Percentiles rank a stretch among this genome's conserved stretches.
phyloP scores from a whole-genome alignment of 257 asterid species.

The Dorcoceras hygrometricum region DNA sequence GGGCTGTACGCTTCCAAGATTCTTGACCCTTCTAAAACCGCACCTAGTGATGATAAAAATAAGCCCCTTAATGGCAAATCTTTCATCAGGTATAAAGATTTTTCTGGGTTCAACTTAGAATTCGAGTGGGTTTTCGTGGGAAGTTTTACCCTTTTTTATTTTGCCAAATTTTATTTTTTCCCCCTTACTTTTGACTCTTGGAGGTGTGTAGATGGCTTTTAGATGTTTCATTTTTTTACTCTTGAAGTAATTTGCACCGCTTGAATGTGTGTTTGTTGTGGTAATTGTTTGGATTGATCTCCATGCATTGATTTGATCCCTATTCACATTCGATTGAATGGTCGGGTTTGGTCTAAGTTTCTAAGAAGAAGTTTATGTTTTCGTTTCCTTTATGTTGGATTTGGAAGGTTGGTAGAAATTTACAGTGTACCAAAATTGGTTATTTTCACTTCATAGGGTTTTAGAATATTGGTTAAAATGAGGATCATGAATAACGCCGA shows the following conservation, averaged over 20 bases:
- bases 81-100: slow-evolving; percentile 62
- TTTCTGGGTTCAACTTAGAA: slow-evolving; percentile 9
- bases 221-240: slow-evolving; percentile 9
- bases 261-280: slow-evolving; percentile 20
- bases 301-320: background rate
- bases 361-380: background rate
- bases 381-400: background rate
- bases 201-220: slow-evolving; percentile 21
- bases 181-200: slow-evolving; percentile 6
- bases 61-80: slow-evolving; percentile 86
- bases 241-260: slow-evolving; percentile 2
- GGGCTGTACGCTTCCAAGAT: slow-evolving; percentile 88
- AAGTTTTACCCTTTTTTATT: background rate
- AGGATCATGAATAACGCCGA: slow-evolving; percentile 1
- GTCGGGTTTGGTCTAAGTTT: background rate
- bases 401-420: no score
- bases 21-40: slow-evolving; percentile 35
- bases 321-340: background rate
- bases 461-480: background rate
- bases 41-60: slow-evolving; percentile 44
- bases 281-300: background rate
- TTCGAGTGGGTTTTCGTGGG: background rate
- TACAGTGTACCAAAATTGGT: no score
- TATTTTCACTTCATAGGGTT: no score
- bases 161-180: slow-evolving; percentile 2